Percentiles rank a stretch among this genome's conserved stretches.
Evolutionary conservation across 371 early-diverging fungal species (phyloP).

Genomic region (Zopfochytrium polystomum): DNA sequence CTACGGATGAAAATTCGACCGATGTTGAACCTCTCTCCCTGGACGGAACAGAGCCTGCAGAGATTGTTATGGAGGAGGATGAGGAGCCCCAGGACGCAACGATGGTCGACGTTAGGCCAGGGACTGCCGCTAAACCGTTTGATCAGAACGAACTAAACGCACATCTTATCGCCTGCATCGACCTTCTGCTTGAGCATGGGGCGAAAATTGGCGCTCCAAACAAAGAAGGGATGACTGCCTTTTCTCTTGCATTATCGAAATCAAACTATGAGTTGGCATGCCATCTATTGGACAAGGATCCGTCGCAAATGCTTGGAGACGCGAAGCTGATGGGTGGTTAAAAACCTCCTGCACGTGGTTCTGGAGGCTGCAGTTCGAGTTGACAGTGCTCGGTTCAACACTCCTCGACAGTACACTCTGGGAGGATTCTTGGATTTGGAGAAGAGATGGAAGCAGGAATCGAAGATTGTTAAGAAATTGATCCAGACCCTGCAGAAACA

Average conservation of each 20-base stretch:
- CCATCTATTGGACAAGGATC: slow-evolving; percentile 10
- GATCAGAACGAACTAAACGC: too few relatives aligned
- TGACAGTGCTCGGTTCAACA: slow-evolving; percentile 7
- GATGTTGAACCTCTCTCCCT: too few relatives aligned
- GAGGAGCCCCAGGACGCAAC: too few relatives aligned
- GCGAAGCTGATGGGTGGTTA: neutral
- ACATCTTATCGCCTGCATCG: slow-evolving; percentile 7
- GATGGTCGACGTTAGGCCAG: too few relatives aligned
- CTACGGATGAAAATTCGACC: too few relatives aligned
- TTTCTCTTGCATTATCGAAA: slow-evolving; percentile 39
- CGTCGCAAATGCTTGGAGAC: slow-evolving; percentile 4
- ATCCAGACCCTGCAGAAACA: too few relatives aligned
- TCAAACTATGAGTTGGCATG: neutral
- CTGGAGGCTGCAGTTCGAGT: neutral
- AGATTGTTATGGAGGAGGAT: too few relatives aligned
- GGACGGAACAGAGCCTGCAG: too few relatives aligned
- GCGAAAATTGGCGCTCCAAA: slow-evolving; percentile 40
- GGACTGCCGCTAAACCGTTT: too few relatives aligned
- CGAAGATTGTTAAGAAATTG: too few relatives aligned
- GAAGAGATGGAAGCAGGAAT: too few relatives aligned
- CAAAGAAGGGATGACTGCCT: slow-evolving; percentile 43
- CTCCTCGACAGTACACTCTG: neutral
- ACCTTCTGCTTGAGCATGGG: slow-evolving; percentile 35
- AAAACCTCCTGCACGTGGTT: slow-evolving; percentile 11
- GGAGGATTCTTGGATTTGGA: too few relatives aligned